These are phyloP conservation scores for Penicillium griseofulvum DNA, from an alignment of 2,329 filamentous ascomycete species.

Conservation along the genomic window DNA sequence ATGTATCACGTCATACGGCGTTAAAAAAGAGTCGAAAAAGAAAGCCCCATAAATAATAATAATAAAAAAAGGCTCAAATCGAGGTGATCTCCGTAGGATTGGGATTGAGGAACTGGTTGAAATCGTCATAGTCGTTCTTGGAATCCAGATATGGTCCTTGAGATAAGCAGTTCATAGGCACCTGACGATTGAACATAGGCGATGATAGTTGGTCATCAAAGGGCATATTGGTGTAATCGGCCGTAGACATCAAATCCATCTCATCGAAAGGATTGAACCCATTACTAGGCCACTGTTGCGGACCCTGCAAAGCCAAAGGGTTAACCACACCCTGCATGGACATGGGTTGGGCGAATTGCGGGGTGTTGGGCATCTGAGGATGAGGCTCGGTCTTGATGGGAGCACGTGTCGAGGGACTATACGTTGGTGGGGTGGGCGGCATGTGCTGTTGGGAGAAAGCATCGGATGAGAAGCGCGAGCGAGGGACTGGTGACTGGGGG, in stretches of 20 bases:
- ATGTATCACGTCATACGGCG: constrained; percentile 35
- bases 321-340: constrained; percentile 38
- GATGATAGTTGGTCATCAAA: constrained; percentile 37
- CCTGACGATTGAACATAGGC: constrained; percentile 37
- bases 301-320: constrained; percentile 35
- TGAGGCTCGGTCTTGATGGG: constrained; percentile 28
- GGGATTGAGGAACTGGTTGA: constrained; percentile 41
- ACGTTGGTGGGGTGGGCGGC: constrained; percentile 42
- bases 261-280: constrained; percentile 33
- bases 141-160: constrained; percentile 30
- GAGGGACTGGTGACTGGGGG: constrained; percentile 44
- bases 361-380: constrained; percentile 21
- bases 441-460: constrained; percentile 31
- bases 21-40: constrained; percentile 12
- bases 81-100: constrained; percentile 40
- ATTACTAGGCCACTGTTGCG: constrained; percentile 28
- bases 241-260: constrained; percentile 32
- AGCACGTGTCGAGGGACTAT: constrained; percentile 34
- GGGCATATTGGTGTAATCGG: constrained; percentile 31
- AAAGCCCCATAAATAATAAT: background rate
- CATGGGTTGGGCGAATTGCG: constrained; percentile 25
- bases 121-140: constrained; percentile 39
- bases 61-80: constrained; percentile 21
- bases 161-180: constrained; percentile 36
- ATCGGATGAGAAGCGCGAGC: constrained; percentile 30